phyloP scores from a whole-genome alignment of 2,329 filamentous ascomycete species.

The Fusarium sp. region DNA sequence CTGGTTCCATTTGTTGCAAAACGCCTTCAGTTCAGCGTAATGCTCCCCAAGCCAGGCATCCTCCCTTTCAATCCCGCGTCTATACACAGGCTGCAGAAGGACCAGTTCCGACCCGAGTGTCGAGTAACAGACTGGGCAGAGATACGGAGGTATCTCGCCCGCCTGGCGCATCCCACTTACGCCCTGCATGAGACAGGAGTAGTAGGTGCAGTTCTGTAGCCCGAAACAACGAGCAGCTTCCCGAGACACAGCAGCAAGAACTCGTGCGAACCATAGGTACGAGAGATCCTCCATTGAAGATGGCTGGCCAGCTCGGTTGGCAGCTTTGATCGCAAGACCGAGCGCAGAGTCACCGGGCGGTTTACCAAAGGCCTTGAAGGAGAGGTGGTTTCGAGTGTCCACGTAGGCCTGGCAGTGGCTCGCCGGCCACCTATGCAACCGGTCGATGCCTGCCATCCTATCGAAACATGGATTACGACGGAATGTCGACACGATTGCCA shows the following conservation, averaged over 20 bases:
- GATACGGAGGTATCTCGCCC: constrained; percentile 69
- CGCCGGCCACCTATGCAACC: constrained; percentile 70
- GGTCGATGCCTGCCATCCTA: constrained; percentile 51
- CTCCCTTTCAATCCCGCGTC: constrained; percentile 7
- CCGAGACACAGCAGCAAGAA: constrained; percentile 69
- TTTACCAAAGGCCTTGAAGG: not conserved
- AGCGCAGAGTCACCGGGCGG: constrained; percentile 42
- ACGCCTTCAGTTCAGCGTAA: constrained; percentile 52
- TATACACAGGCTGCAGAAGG: constrained; percentile 27
- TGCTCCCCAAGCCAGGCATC: constrained; percentile 45
- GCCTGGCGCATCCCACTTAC: constrained; percentile 68
- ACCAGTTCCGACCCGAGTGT: constrained; percentile 56
- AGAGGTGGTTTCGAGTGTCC: constrained; percentile 31
- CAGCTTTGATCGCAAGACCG: constrained; percentile 49
- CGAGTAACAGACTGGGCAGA: constrained; percentile 68
- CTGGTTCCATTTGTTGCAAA: constrained; percentile 54
- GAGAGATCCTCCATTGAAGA: constrained; percentile 38
- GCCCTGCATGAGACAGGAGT: constrained; percentile 72
- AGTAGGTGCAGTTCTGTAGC: constrained; percentile 73
- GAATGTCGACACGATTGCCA: constrained; percentile 70
- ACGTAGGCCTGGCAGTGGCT: constrained; percentile 68
- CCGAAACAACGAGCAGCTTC: constrained; percentile 76
- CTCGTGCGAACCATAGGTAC: constrained; percentile 66
- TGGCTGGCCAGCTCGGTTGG: not conserved
- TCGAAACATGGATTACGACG: constrained; percentile 68